Base-by-base conservation (phyloP, 208 protist species). In the Borovskyia barvae region DNA sequence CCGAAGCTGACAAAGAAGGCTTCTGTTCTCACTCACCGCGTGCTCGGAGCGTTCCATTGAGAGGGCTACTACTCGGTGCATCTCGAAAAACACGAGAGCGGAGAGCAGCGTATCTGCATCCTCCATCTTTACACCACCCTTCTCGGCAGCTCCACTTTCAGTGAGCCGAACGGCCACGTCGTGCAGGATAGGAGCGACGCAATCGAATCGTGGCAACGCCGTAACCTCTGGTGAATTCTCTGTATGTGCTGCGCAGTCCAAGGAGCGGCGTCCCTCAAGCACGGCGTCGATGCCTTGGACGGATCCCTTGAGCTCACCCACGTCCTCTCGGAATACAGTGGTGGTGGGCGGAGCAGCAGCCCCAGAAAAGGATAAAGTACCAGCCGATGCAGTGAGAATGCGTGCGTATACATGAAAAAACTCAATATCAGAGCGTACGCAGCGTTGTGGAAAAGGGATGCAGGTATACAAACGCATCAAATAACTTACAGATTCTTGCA, bases 381-480 rank as follows among this genome's bases (percentile, higher is more conserved):
- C 33, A 39, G 9, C 33, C 20, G 14, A 6, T 3, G 2, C 3
- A 19, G 25, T n/a, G 22, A 12, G 1, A 2, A 54, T 24, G 22
- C 63, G 40, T 3, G 32, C 30, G 45, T 52, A 55, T 22, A 47
- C 47, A 40, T 63, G 63, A 14, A 70, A 40, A 37, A 26, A 33
- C 63, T 70, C 48, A 1, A 63, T 55, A 14, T 70, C 48, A 15
- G 54, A 25, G 32, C 63, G 63, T 29, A 63, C 9, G 22, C 24
- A 40, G 5, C 63, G 63, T 3, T 8, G 30, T 24, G 3, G 32
- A 9, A 28, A 22, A 1, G 47, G 19, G 20, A 25, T 22, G 32
- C 20, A 1, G 12, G 42, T 2, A 37, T 57, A 70, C 22, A 26
- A 33, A 15, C 47, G 63, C 12, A 70, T 17, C 8, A 63, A n/a